Base-by-base conservation (phyloP, 2,329 filamentous ascomycete genomes). In the Sporothrix curviconia region DNA sequence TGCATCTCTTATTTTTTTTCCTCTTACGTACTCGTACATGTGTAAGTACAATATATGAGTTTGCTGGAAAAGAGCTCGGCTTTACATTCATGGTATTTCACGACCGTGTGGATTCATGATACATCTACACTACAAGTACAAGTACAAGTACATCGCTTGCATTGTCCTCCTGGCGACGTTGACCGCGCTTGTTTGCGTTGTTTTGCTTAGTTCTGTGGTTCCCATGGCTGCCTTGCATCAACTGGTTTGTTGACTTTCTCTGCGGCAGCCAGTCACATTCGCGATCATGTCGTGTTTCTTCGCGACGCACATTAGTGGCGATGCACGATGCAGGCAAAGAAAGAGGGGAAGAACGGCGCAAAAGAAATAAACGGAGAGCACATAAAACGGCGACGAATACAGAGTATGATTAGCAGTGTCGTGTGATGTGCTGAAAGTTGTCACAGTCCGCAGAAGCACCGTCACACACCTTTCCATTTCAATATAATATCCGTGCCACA, bases 151-250 rank as follows among this genome's bases (percentile, higher is more conserved):
- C 15, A 1, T 30, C 37, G 7, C 36, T 11, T 19, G 15, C 11
- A 25, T 15, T 24, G 30, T 52, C 42, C 24, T 37, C 28, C 12
- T 19, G 36, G 19, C 50, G 25, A 53, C 50, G 17, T 34, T 55
- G 52, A 55, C 52, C 52, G n/a, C n/a, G 52, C 52, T 55, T 46
- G n/a, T 55, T 55, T 22, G 50, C 50, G 39, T 24, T 28, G 49
- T 15, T 34, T 43, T 53, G 36, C 34, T 44, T 32, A 39, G 15
- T 17, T 51, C 36, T 36, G 28, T 36, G 46, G 28, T 32, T 32
- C 28, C n/a, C 28, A 32, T 5, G 28, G 6, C 30, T 24, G 37
- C 17, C 25, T 36, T n/a, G 46, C 32, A 36, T 44, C 32, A 44
- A 32, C n/a, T 12, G 15, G 15, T 40, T 50, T 56, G 54, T 56